Conservation (phyloP, 2,329 filamentous ascomycete genomes). For the Dactylellina leptospora region DNA sequence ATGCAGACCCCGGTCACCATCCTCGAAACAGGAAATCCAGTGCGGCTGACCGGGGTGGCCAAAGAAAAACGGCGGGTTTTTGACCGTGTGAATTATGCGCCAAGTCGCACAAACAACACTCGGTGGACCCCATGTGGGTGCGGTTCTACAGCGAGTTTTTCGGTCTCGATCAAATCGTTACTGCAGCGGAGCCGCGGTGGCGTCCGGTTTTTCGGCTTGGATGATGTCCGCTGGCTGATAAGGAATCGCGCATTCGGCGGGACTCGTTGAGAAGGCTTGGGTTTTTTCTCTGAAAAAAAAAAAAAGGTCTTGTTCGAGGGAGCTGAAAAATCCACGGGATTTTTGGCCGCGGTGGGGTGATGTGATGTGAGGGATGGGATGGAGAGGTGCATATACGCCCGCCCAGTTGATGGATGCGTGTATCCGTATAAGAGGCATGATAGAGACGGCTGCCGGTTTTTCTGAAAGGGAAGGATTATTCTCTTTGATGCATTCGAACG, state of each 20-base stretch:
- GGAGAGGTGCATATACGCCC: too few relatives aligned
- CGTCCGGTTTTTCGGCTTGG: background rate
- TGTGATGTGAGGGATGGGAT: too few relatives aligned
- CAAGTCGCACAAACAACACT: slow-evolving; percentile 31
- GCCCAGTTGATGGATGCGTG: too few relatives aligned
- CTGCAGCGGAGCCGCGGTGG: slow-evolving; percentile 30
- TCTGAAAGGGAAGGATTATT: too few relatives aligned
- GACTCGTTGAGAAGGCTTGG: background rate
- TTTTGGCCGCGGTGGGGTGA: too few relatives aligned
- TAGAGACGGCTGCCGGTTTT: too few relatives aligned
- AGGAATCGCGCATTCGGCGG: background rate
- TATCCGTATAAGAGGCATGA: too few relatives aligned
- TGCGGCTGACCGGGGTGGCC: slow-evolving; percentile 39
- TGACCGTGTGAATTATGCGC: slow-evolving; percentile 12
- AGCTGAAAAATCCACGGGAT: too few relatives aligned
- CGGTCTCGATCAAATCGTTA: background rate
- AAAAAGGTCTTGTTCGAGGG: background rate
- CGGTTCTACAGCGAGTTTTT: background rate
- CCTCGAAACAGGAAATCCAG: slow-evolving; percentile 4
- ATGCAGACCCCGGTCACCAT: too few relatives aligned
- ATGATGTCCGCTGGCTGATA: background rate
- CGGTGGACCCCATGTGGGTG: background rate
- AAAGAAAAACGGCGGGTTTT: background rate
- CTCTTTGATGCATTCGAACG: too few relatives aligned
- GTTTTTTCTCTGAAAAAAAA: too few relatives aligned